These are phyloP conservation scores for Circinella umbellata DNA, from an alignment of 371 early-diverging fungal genomes.

Conservation along the genomic window DNA sequence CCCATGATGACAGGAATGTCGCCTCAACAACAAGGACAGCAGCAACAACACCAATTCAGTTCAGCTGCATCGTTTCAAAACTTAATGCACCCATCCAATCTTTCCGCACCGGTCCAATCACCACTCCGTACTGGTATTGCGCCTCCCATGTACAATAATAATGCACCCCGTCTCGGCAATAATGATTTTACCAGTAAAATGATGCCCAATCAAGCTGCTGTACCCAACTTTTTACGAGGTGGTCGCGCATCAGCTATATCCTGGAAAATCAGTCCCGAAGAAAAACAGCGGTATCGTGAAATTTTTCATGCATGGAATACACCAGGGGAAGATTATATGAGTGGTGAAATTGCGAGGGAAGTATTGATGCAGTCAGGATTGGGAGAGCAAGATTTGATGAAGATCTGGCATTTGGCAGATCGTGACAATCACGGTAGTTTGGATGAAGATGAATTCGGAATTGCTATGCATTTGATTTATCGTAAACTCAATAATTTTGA, in stretches of 20 bases:
- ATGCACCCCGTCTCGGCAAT: conserved; percentile 45
- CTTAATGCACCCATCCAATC: conserved; percentile 19
- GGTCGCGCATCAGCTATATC: conserved; percentile 30
- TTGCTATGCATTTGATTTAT: conserved; percentile 67
- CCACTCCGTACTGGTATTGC: conserved; percentile 31
- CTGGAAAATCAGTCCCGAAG: conserved; percentile 85
- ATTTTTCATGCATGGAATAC: conserved; percentile 89
- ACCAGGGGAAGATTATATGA: conserved; percentile 76
- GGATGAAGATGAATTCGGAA: conserved; percentile 56
- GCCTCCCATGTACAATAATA: conserved; percentile 19
- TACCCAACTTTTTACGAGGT: conserved; percentile 33
- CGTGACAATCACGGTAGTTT: conserved; percentile 49
- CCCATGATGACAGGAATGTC: conserved; percentile 31
- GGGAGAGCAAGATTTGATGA: conserved; percentile 42
- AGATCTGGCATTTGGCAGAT: conserved; percentile 58
- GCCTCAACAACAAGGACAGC: conserved; percentile 24
- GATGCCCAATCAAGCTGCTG: conserved; percentile 55
- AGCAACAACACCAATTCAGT: too few relatives aligned
- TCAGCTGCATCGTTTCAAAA: conserved; percentile 4
- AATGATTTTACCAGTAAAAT: conserved; percentile 53
- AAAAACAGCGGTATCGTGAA: conserved; percentile 80
- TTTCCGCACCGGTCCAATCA: conserved; percentile 19
- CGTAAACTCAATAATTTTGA: conserved; percentile 77
- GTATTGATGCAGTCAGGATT: conserved; percentile 66
- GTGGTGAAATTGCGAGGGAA: conserved; percentile 82